Percentiles rank a stretch among this genome's conserved stretches.
phyloP scores from a whole-genome alignment of 352 stramenopile species.

The Phytopythium delawarense region DNA sequence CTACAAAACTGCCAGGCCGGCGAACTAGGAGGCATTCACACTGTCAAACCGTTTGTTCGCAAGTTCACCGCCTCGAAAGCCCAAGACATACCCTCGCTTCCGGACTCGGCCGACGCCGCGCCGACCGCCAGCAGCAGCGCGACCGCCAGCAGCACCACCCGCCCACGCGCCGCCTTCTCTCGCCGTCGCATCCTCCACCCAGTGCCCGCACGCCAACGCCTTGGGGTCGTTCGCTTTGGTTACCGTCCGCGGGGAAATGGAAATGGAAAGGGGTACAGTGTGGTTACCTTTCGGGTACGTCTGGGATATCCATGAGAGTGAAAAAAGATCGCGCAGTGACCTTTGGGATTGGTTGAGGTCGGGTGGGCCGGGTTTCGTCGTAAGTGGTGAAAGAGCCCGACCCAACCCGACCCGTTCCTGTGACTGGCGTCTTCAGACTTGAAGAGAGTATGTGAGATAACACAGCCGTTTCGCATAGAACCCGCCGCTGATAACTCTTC shows the following conservation, averaged over 20 bases:
- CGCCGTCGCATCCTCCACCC: neutral
- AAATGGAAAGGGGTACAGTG: neutral
- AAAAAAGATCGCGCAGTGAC: neutral
- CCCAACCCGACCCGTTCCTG: neutral
- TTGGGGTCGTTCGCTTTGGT: neutral
- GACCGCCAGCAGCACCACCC: neutral
- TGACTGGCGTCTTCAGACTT: neutral
- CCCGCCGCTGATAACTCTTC: neutral
- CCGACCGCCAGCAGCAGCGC: neutral
- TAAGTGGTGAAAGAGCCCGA: too few relatives aligned
- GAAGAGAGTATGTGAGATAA: neutral
- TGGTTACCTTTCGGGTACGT: neutral
- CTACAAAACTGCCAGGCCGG: slow-evolving; percentile 45
- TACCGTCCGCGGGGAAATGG: neutral
- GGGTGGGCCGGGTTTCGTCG: too few relatives aligned
- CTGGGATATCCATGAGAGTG: neutral
- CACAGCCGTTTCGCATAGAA: neutral
- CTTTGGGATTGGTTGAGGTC: neutral
- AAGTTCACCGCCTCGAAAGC: too few relatives aligned
- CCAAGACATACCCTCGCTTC: neutral
- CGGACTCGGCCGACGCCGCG: neutral
- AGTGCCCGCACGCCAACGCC: neutral
- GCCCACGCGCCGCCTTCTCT: neutral
- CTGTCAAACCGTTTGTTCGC: neutral
- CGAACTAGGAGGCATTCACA: slow-evolving; percentile 4